These are phyloP conservation scores for Plectosphaerella sp. DNA, from an alignment of 2,329 filamentous ascomycete species.

Conservation along the genomic window DNA sequence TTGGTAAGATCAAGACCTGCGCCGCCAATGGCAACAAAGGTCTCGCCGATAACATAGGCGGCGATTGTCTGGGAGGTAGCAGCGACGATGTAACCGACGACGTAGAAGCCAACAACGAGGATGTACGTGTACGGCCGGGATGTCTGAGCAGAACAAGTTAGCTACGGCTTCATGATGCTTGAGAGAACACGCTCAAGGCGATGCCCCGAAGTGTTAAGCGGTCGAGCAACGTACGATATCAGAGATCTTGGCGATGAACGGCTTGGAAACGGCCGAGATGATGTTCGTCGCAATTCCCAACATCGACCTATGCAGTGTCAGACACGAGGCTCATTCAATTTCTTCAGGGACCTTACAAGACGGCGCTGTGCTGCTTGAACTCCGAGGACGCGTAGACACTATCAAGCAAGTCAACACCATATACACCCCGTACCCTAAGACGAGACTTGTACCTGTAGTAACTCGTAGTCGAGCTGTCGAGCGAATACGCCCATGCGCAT, in stretches of 20 bases:
- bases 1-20: conserved; percentile 57
- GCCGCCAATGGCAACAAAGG: conserved; percentile 56
- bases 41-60: conserved; percentile 46
- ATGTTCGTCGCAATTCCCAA: conserved; percentile 26
- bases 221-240: conserved; percentile 32
- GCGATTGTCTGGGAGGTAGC: conserved; percentile 48
- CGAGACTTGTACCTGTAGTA: conserved; percentile 13
- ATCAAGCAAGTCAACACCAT: no score
- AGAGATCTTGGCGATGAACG: conserved; percentile 56
- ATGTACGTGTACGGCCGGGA: conserved; percentile 58
- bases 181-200: no score
- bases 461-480: conserved; percentile 21
- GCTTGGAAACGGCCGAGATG: conserved; percentile 50
- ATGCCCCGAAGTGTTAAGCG: no score
- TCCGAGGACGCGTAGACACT: conserved; percentile 21
- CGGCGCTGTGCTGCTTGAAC: conserved; percentile 21
- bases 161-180: no score
- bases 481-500: conserved; percentile 24
- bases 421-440: no score
- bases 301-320: conserved; percentile 9
- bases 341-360: conserved; percentile 6
- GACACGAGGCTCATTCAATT: no score
- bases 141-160: conserved; percentile 25
- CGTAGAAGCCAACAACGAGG: conserved; percentile 48
- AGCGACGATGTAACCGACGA: conserved; percentile 53